Evolutionary conservation across 768 basidiomycete genomes (phyloP).

Genomic region (Boletus reticulatus): DNA sequence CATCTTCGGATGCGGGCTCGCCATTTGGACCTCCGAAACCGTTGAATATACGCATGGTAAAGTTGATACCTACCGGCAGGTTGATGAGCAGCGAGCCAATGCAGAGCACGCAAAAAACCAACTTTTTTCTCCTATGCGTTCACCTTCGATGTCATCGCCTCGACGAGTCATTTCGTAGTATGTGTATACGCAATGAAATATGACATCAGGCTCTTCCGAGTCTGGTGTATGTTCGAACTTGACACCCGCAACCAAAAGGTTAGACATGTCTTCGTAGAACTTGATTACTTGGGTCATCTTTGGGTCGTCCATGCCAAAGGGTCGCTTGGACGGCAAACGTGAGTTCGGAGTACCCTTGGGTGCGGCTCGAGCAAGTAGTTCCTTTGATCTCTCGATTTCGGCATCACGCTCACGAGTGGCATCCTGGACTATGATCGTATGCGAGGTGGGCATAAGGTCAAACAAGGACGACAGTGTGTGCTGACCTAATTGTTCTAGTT

Average conservation of each 20-base stretch:
- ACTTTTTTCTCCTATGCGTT: slow-evolving; percentile 34
- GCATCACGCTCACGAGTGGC: slow-evolving; percentile 54
- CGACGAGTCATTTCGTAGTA: slow-evolving; percentile 35
- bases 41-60: slow-evolving; percentile 51
- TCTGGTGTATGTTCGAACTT: slow-evolving; percentile 39
- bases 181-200: slow-evolving; percentile 69
- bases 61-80: slow-evolving; percentile 50
- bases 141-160: slow-evolving; percentile 34
- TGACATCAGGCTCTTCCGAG: slow-evolving; percentile 47
- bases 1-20: slow-evolving; percentile 33
- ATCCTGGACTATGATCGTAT: slow-evolving; percentile 43
- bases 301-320: slow-evolving; percentile 47
- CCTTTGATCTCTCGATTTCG: slow-evolving; percentile 58
- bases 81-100: slow-evolving; percentile 1
- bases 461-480: not conserved
- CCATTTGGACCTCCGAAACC: slow-evolving; percentile 32
- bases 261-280: slow-evolving; percentile 86
- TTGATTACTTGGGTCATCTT: slow-evolving; percentile 59
- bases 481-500: slow-evolving; percentile 51
- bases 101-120: not conserved
- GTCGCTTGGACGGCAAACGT: slow-evolving; percentile 34
- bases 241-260: slow-evolving; percentile 65
- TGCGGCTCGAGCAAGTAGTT: slow-evolving; percentile 40
- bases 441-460: not conserved
- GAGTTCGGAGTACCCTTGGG: slow-evolving; percentile 38